These are phyloP conservation scores for Plasmodium chabaudi DNA, from an alignment of 169 alveolate species.

Conservation along the genomic window DNA sequence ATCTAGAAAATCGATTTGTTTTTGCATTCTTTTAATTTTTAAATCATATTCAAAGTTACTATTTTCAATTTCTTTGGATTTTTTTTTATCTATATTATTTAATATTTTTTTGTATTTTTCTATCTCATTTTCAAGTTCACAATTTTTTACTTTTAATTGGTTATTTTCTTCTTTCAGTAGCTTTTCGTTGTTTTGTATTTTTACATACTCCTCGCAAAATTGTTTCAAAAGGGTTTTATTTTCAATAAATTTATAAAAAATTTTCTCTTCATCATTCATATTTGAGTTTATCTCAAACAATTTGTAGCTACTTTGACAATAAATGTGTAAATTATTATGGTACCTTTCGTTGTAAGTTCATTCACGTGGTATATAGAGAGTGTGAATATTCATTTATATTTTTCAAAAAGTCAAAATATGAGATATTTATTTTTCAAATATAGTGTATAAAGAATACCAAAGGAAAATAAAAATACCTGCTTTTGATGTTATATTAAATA, in stretches of 20 bases:
- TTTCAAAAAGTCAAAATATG: too few species aligned
- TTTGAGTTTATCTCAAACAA: neutral
- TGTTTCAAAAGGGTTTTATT: slow-evolving; percentile 52
- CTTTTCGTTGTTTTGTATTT: slow-evolving; percentile 36
- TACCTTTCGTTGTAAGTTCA: too few species aligned
- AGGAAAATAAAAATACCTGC: too few species aligned
- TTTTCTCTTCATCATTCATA: slow-evolving; percentile 67
- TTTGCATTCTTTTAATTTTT: slow-evolving; percentile 54
- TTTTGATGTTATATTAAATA: too few species aligned
- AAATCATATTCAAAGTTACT: slow-evolving; percentile 53
- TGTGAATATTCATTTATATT: too few species aligned
- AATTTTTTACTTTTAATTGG: slow-evolving; percentile 38
- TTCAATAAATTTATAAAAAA: slow-evolving; percentile 50
- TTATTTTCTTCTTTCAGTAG: slow-evolving; percentile 22
- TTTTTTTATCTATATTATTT: slow-evolving; percentile 37
- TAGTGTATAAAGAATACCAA: too few species aligned
- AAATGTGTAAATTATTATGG: neutral
- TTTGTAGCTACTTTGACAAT: neutral
- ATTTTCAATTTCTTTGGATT: slow-evolving; percentile 66
- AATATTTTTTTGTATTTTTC: slow-evolving; percentile 36
- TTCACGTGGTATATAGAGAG: too few species aligned
- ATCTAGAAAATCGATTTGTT: slow-evolving; percentile 50
- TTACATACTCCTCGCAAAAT: slow-evolving; percentile 42
- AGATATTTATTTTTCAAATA: too few species aligned
- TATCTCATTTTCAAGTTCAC: slow-evolving; percentile 60